Percentiles rank a stretch among this genome's conserved stretches.
phyloP scores from a whole-genome alignment of 2,329 filamentous ascomycete species.

The Penicillium sp. region DNA sequence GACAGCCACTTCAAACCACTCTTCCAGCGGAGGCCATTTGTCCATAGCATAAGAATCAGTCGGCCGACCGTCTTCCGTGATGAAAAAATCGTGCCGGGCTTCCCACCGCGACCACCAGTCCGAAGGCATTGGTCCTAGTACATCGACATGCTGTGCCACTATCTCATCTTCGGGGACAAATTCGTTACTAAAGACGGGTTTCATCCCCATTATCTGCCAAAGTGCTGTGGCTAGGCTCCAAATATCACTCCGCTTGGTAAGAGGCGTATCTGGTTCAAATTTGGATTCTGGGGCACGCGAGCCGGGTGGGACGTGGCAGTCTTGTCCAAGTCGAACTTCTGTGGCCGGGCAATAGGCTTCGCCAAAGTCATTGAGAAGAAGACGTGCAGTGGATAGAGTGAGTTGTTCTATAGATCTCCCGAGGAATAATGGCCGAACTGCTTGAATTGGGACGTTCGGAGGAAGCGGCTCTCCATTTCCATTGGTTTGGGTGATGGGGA shows the following conservation, averaged over 20 bases:
- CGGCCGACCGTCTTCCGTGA: slow-evolving; percentile 13
- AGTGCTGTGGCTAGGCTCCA: slow-evolving; percentile 23
- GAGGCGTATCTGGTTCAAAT: slow-evolving; percentile 17
- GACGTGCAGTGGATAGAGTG: slow-evolving; percentile 23
- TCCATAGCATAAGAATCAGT: slow-evolving; percentile 4
- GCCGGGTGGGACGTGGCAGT: slow-evolving; percentile 18
- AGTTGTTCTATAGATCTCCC: slow-evolving; percentile 31
- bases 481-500: slow-evolving; percentile 20
- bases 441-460: slow-evolving; percentile 28
- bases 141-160: slow-evolving; percentile 19
- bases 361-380: slow-evolving; percentile 35
- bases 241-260: slow-evolving; percentile 24
- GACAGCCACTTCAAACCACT: slow-evolving; percentile 24
- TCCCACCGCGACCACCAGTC: slow-evolving; percentile 18
- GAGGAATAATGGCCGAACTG: slow-evolving; percentile 32
- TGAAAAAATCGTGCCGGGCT: slow-evolving; percentile 11
- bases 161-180: slow-evolving; percentile 14
- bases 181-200: slow-evolving; percentile 9
- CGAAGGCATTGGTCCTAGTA: slow-evolving; percentile 17
- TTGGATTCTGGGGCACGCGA: slow-evolving; percentile 21
- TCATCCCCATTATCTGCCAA: slow-evolving; percentile 26
- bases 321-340: slow-evolving; percentile 7
- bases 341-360: slow-evolving; percentile 29
- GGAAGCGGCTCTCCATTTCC: slow-evolving; percentile 20
- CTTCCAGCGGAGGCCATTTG: slow-evolving; percentile 18